Conservation (phyloP, 306 rosid genomes). For the Sindora glabra region DNA sequence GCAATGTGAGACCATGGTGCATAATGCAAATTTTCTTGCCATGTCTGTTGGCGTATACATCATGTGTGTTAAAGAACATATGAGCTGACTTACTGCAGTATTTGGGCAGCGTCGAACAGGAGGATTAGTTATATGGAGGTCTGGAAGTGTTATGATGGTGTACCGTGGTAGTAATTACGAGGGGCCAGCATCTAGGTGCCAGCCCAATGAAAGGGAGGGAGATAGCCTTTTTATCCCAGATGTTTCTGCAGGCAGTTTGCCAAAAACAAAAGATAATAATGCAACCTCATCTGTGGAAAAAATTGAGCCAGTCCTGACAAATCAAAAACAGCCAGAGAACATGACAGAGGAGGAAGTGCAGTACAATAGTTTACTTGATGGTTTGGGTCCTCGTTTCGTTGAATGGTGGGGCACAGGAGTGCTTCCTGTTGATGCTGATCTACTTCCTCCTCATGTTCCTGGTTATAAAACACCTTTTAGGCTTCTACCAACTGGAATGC, state of each 20-base stretch:
- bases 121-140: slow-evolving; percentile 80
- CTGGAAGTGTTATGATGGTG: slow-evolving; percentile 91
- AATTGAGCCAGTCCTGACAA: slow-evolving; percentile 23
- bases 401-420: slow-evolving; percentile 98
- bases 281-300: slow-evolving; percentile 29
- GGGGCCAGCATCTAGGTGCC: slow-evolving; percentile 36
- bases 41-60: neutral
- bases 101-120: slow-evolving; percentile 82
- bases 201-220: slow-evolving; percentile 39
- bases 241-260: slow-evolving; percentile 41
- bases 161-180: slow-evolving; percentile 75
- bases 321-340: slow-evolving; percentile 17
- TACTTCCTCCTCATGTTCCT: slow-evolving; percentile 67
- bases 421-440: slow-evolving; percentile 94
- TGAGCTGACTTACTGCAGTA: slow-evolving; percentile 47
- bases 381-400: slow-evolving; percentile 82
- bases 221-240: slow-evolving; percentile 57
- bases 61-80: slow-evolving; percentile 1
- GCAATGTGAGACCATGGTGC: neutral
- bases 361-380: slow-evolving; percentile 61
- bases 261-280: slow-evolving; percentile 11
- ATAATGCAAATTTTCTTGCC: neutral
- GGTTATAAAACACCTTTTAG: slow-evolving; percentile 85
- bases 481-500: slow-evolving; percentile 84
- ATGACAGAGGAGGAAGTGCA: slow-evolving; percentile 74